These are phyloP conservation scores for Peziza echinospora DNA, from an alignment of 495 filamentous ascomycete genomes.

Conservation along the genomic window DNA sequence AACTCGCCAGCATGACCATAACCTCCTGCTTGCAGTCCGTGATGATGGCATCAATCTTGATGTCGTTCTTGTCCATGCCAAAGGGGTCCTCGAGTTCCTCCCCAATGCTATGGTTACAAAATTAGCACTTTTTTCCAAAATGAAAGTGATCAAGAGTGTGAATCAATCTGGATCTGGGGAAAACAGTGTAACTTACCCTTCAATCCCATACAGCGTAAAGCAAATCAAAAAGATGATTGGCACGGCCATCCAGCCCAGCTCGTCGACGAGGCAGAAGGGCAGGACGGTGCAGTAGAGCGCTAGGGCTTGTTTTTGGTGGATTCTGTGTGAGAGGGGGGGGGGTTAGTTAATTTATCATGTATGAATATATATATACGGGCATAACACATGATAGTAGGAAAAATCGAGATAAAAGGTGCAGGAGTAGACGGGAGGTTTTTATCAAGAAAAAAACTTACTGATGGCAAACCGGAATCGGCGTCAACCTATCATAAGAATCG, in stretches of 20 bases:
- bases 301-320: constrained; percentile 57
- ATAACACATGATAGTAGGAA: too few relatives aligned
- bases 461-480: constrained; percentile 55
- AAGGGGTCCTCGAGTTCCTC: constrained; percentile 57
- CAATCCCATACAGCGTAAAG: constrained; percentile 55
- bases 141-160: too few relatives aligned
- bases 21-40: constrained; percentile 45
- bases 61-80: constrained; percentile 53
- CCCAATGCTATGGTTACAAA: constrained; percentile 30
- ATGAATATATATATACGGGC: too few relatives aligned
- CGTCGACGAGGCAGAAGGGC: constrained; percentile 50
- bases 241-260: constrained; percentile 51
- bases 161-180: too few relatives aligned
- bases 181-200: constrained; percentile 24
- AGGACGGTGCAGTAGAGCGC: constrained; percentile 49
- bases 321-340: constrained; percentile 21
- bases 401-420: not conserved
- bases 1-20: constrained; percentile 40
- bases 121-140: not conserved
- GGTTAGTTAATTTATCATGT: too few relatives aligned
- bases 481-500: constrained; percentile 23
- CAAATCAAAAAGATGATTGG: constrained; percentile 43
- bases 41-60: constrained; percentile 56
- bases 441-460: constrained; percentile 24
- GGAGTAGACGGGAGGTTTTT: too few relatives aligned